Evolutionary conservation across 2,329 filamentous ascomycete genomes (phyloP), one percentile per base, ranked within the genome.

Genomic region (Pseudogymnoascus sp.): DNA sequence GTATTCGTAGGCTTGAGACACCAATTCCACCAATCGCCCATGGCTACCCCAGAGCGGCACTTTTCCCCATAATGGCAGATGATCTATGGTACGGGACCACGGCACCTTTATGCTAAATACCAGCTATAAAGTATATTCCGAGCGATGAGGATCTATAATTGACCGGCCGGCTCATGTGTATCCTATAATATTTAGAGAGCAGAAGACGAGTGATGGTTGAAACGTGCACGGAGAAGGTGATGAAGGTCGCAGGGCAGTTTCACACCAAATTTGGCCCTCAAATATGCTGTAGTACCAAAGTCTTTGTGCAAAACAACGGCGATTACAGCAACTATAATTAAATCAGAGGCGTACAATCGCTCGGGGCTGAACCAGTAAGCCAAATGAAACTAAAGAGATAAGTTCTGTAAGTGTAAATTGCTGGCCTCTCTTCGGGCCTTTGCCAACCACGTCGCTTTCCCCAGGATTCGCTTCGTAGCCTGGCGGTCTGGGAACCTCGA

Each of bases 401-500:
- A 40, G 37, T 40, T 40, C 37, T 40, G 6, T 31, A 11, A 40
- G 14, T 18, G 2, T 34, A 34, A 34, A 34, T 34, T 11, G 31
- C 31, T 12, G 31, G 10, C 37, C 11, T 11, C 31, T 11, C 31
- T 34, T 40, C 37, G 36, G 36, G n/a, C n/a, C 12, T 34, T 40
- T 40, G 37, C 37, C 42, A 14, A 46, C n/a, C 21, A 25, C 12
- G 21, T 25, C 46, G 46, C 25, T 53, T 31, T 31, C 46, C 46
- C 25, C 46, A 53, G 25, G 14, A 53, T 53, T 53, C 46, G 46
- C 46, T 53, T 53, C 46, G 46, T 53, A 53, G 46, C 46, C 46
- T 31, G 46, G 44, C 44, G 23, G 44, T 50, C 42, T 28, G 44
- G 44, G 38, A 63, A 67, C 64, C 23, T 62, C 63, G 64, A 67